Base-by-base conservation (phyloP, 1,139 yeast species). In the Candida tetrigidarum region DNA sequence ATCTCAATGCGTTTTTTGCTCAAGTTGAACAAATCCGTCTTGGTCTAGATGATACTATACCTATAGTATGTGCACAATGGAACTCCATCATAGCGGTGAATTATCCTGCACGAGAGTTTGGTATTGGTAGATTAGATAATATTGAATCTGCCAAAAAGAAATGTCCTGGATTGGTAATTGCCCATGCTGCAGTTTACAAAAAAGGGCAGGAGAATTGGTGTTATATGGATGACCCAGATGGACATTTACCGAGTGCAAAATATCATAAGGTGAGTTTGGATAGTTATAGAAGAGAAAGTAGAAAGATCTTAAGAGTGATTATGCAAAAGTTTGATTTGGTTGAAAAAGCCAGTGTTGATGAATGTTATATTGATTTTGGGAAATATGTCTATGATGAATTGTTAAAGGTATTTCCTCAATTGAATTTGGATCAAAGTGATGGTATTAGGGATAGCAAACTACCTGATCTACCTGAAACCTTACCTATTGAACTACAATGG, bases 51-150 rank as follows among this genome's bases (percentile, higher is more conserved):
- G 71, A 71, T 1, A 80, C 82, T 2, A 92, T 83, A 49, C 98
- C 99, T 0, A 86, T 93, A 2, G 97, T 92, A 0, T 92, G 98
- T 62, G 90, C 90, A 4, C 99, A 93, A 58, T 93, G 99, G 99
- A 76, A 78, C 44, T 76, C 92, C 0, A 69, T 93, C 5, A 92
- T 93, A 46, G 99, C 99, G 0, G 96, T 93, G 0, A 83, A 88
- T 5, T 88, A 89, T 62, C 89, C 97, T 0, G 98, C 98, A 0
- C 70, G 97, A 27, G 80, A 83, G 48, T 90, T 63, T 60, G 97
- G 97, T 0, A 84, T 93, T 22, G 74, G 81, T 23, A 68, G 99
- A 48, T 84, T 90, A 84, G 96, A 88, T 57, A 73, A 80, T 0
- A 66, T 90, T 1, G 77, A 76, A 9, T 76, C 81, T 2, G 97